Conservation (phyloP, 83 land plant species). For the Thuja plicata region DNA sequence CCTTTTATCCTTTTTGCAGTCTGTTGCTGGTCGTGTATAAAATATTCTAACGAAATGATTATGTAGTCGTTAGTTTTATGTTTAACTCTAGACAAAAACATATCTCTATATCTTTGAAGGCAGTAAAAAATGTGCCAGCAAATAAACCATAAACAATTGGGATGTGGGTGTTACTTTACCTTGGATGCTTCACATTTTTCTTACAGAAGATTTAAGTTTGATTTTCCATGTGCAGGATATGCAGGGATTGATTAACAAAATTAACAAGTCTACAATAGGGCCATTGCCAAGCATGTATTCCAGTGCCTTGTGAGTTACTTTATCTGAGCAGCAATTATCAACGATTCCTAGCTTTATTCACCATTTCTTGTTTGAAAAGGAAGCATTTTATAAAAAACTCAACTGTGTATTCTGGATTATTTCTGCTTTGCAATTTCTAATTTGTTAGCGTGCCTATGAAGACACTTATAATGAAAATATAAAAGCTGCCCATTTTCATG, state of each 20-base stretch:
- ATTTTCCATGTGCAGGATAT: slow-evolving; percentile 69
- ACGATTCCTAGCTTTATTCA: background rate
- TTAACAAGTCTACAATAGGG: slow-evolving; percentile 87
- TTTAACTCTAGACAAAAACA: background rate
- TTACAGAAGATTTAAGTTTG: background rate
- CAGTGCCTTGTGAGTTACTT: slow-evolving; percentile 76
- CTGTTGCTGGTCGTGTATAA: background rate
- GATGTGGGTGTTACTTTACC: background rate
- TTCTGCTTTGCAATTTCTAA: background rate
- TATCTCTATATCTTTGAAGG: slow-evolving; percentile 53
- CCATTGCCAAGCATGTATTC: slow-evolving; percentile 93
- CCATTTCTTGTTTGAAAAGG: background rate
- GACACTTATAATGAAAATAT: background rate
- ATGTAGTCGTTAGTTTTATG: background rate
- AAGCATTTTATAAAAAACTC: background rate
- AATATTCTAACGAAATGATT: background rate
- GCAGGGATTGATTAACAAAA: slow-evolving; percentile 94
- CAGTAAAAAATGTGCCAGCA: background rate
- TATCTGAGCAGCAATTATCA: background rate
- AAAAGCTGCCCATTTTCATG: background rate
- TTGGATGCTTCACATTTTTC: background rate
- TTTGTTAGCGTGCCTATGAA: background rate
- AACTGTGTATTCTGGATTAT: background rate
- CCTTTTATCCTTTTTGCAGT: background rate
- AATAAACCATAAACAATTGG: background rate